Evolutionary conservation across 106 monocot species (phyloP).

Genomic region (Agapanthus africanus): DNA sequence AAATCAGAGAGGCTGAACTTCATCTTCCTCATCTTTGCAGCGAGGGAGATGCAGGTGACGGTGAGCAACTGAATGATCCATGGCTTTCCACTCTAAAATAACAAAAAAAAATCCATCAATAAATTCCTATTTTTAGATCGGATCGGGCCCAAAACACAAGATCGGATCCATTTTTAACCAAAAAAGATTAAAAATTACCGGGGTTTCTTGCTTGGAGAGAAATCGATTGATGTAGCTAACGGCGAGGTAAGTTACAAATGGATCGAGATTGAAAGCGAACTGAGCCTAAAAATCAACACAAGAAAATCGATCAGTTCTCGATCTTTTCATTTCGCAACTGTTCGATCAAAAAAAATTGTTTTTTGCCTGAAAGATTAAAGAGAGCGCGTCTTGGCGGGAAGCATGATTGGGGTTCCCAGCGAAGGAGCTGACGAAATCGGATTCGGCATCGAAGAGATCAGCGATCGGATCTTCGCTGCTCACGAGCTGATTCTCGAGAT

Average conservation of each 20-base stretch:
- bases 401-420: constrained; percentile 6
- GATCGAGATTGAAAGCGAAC: constrained; percentile 44
- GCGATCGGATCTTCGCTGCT: constrained; percentile 4
- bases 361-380: constrained; percentile 54
- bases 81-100: constrained; percentile 51
- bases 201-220: constrained; percentile 51
- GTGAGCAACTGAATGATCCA: constrained; percentile 74
- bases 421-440: constrained; percentile 48
- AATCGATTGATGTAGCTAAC: constrained; percentile 84
- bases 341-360: not conserved
- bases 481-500: constrained; percentile 24
- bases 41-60: constrained; percentile 76
- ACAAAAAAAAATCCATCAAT: not conserved
- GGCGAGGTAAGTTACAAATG: constrained; percentile 65
- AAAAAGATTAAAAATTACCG: constrained; percentile 21
- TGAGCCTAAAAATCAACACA: constrained; percentile 20
- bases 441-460: constrained; percentile 64
- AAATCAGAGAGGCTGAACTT: constrained; percentile 39
- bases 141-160: constrained; percentile 4
- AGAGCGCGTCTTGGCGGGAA: constrained; percentile 40
- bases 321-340: not conserved
- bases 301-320: not conserved
- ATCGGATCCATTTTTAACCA: not conserved
- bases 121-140: not conserved
- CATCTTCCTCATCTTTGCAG: constrained; percentile 72